A percentile compares a stretch with the other conserved stretches of the same genome.
phyloP scores from a whole-genome alignment of 305 asterid genomes.

The Striga hermonthica region DNA sequence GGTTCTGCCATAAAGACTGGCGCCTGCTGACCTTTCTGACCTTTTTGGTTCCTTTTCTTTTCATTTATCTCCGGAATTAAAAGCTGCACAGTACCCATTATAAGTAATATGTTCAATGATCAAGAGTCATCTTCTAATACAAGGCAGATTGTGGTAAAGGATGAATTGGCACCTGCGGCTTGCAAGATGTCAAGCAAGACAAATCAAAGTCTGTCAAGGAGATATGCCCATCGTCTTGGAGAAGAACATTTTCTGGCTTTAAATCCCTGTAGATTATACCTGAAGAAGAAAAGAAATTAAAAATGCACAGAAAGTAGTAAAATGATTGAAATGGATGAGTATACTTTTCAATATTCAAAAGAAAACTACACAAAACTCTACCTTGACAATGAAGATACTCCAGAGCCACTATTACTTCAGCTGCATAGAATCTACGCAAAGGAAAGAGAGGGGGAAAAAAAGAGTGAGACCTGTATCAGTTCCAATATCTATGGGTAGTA shows the following conservation, averaged over 20 bases:
- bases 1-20: constrained; percentile 95
- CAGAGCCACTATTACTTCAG: constrained; percentile 86
- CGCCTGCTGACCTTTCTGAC: constrained; percentile 56
- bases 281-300: constrained; percentile 34
- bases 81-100: constrained; percentile 53
- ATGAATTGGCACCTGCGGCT: constrained; percentile 67
- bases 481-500: constrained; percentile 9
- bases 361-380: constrained; percentile 29
- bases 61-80: constrained; percentile 68
- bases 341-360: not conserved
- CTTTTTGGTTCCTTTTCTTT: constrained; percentile 62
- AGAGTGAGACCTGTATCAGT: constrained; percentile 25
- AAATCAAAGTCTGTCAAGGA: constrained; percentile 91
- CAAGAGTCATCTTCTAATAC: constrained; percentile 8
- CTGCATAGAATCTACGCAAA: constrained; percentile 84
- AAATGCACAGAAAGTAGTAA: constrained; percentile 2
- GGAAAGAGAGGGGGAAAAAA: too few relatives aligned
- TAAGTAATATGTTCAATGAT: constrained; percentile 15
- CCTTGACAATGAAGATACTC: constrained; percentile 99
- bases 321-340: not conserved
- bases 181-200: constrained; percentile 97
- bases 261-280: constrained; percentile 95
- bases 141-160: constrained; percentile 18
- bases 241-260: constrained; percentile 87
- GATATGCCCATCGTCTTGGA: constrained; percentile 77